These are phyloP conservation scores for Chloranthus sessilifolius DNA, from an alignment of 164 flowering plant genomes.

Conservation along the genomic window DNA sequence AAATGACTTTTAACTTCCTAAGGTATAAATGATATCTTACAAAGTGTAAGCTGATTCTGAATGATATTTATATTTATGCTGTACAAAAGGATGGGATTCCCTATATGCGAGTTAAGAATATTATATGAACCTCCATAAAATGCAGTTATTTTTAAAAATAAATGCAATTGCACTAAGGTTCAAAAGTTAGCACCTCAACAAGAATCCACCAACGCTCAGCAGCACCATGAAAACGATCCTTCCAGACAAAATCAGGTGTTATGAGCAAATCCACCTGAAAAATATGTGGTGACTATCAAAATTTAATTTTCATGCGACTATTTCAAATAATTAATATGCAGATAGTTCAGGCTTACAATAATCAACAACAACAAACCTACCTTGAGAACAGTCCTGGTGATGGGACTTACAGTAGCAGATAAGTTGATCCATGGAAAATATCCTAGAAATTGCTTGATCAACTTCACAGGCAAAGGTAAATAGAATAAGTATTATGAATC, in stretches of 20 bases:
- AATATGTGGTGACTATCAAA: constrained; percentile 1
- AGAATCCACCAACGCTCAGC: constrained; percentile 92
- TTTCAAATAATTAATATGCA: not conserved
- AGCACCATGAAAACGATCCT: constrained; percentile 94
- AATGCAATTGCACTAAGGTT: not conserved
- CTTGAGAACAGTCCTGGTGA: constrained; percentile 97
- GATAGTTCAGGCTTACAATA: not conserved
- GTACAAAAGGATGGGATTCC: too few relatives aligned
- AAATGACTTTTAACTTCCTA: too few relatives aligned
- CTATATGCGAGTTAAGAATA: too few relatives aligned
- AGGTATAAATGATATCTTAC: too few relatives aligned
- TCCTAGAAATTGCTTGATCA: constrained; percentile 83
- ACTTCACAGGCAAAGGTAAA: constrained; percentile 31
- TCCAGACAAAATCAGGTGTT: constrained; percentile 86
- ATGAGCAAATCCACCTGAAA: constrained; percentile 79
- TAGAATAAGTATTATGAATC: constrained; percentile 3
- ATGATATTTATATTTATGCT: too few relatives aligned
- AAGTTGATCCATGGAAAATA: constrained; percentile 77
- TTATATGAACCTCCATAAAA: too few relatives aligned
- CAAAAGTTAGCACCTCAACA: constrained; percentile 76
- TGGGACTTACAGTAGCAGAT: constrained; percentile 94
- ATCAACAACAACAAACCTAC: constrained; percentile 25
- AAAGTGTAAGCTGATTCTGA: too few relatives aligned
- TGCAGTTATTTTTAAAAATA: too few relatives aligned
- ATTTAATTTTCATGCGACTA: not conserved